These are phyloP conservation scores for Microdochium paspali DNA, from an alignment of 2,329 filamentous ascomycete species.

Conservation along the genomic window DNA sequence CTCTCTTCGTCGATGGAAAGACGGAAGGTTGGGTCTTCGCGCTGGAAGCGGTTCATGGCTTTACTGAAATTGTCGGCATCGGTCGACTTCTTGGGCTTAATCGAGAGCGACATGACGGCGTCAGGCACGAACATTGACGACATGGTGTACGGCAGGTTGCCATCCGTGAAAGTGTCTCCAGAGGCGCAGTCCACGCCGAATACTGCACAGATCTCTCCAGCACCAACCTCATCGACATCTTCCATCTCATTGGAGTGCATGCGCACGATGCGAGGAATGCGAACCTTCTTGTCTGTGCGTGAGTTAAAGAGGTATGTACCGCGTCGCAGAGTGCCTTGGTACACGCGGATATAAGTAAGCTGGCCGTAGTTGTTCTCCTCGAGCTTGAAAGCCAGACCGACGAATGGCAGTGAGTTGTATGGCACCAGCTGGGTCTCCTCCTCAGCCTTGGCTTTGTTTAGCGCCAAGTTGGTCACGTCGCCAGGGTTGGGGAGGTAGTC, in stretches of 20 bases:
- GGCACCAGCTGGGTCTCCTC: conserved; percentile 78
- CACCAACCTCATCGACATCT: conserved; percentile 83
- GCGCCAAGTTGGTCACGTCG: conserved; percentile 79
- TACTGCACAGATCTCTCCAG: conserved; percentile 96
- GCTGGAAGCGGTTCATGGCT: conserved; percentile 97
- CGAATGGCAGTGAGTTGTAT: conserved; percentile 88
- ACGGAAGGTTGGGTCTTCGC: conserved; percentile 95
- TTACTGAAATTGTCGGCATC: conserved; percentile 94
- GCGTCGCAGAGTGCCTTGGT: conserved; percentile 86
- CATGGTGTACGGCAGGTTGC: conserved; percentile 87
- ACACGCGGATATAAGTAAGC: conserved; percentile 95
- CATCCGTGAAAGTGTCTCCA: conserved; percentile 96
- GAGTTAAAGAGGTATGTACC: conserved; percentile 89
- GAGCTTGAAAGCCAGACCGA: conserved; percentile 94
- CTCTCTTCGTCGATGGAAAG: conserved; percentile 87
- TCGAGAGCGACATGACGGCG: conserved; percentile 94
- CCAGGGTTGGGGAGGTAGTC: conserved; percentile 91
- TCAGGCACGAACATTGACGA: conserved; percentile 97
- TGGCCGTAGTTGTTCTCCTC: conserved; percentile 99
- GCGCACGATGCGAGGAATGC: conserved; percentile 91
- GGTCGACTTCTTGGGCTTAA: conserved; percentile 88
- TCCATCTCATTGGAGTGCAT: conserved; percentile 99
- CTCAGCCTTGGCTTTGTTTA: conserved; percentile 75
- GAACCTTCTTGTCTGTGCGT: conserved; percentile 88
- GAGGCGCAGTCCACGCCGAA: conserved; percentile 98